phyloP scores from a whole-genome alignment of 2,329 filamentous ascomycete species.

The Didymella pinodella region DNA sequence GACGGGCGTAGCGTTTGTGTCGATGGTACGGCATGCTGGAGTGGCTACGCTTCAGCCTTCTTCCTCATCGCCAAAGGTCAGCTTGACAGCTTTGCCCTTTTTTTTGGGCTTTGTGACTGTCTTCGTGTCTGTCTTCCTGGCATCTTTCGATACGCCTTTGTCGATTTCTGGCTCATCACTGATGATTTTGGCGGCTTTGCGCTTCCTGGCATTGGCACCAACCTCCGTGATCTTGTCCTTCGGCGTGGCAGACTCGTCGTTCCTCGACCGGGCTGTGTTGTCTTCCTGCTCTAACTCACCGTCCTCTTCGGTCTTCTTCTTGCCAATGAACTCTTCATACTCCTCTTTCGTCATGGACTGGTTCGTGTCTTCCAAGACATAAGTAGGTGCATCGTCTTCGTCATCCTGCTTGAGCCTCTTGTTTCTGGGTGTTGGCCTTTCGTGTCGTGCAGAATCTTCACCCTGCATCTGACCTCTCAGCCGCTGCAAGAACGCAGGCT shows the following conservation, averaged over 20 bases:
- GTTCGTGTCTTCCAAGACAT: conserved; percentile 76
- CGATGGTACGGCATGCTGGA: neutral
- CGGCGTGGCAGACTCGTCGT: conserved; percentile 16
- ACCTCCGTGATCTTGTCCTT: conserved; percentile 46
- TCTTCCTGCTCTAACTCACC: conserved; percentile 16
- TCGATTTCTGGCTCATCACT: conserved; percentile 39
- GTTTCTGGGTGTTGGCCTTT: conserved; percentile 54
- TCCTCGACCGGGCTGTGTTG: conserved; percentile 13
- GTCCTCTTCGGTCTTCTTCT: conserved; percentile 33
- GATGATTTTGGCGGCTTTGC: conserved; percentile 50
- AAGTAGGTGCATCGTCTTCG: conserved; percentile 77
- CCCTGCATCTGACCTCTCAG: conserved; percentile 62
- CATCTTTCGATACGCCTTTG: conserved; percentile 18
- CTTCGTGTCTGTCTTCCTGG: conserved; percentile 26
- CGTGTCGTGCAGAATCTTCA: conserved; percentile 57
- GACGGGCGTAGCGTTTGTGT: neutral
- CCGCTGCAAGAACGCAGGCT: conserved; percentile 57
- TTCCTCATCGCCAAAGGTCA: conserved; percentile 49
- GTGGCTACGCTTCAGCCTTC: conserved; percentile 28
- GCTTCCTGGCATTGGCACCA: conserved; percentile 47
- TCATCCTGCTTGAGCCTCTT: conserved; percentile 63
- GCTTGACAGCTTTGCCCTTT: conserved; percentile 48
- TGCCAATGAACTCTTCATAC: conserved; percentile 55
- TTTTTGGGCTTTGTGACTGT: conserved; percentile 46
- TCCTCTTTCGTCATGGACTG: conserved; percentile 64